Conservation (phyloP, 768 basidiomycete species). For the Naganishia randhawae region DNA sequence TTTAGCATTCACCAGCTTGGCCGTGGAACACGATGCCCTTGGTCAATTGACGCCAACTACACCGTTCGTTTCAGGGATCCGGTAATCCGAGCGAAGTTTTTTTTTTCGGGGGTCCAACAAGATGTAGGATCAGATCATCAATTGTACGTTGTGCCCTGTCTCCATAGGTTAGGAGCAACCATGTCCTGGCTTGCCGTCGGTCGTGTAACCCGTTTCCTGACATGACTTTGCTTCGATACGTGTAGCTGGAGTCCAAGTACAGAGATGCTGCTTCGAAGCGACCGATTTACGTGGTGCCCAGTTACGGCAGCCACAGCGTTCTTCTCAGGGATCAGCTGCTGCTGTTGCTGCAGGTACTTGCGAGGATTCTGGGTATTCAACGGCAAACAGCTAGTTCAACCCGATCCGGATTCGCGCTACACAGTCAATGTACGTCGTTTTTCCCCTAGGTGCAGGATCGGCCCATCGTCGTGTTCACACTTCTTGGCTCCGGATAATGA, state of each 20-base stretch:
- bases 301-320: neutral
- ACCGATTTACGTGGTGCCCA: neutral
- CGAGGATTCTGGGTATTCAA: too few species aligned
- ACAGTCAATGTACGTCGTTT: too few species aligned
- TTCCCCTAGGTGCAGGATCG: too few species aligned
- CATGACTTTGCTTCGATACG: too few species aligned
- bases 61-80: neutral
- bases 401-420: too few species aligned
- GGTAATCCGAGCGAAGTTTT: neutral
- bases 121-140: neutral
- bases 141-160: neutral
- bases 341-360: too few species aligned
- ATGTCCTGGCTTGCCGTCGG: neutral
- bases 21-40: too few species aligned
- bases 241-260: too few species aligned
- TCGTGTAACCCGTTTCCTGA: neutral
- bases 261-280: neutral
- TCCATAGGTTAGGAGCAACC: neutral
- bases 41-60: neutral
- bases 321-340: neutral
- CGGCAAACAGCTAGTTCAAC: too few species aligned
- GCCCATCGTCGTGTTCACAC: too few species aligned
- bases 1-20: too few species aligned
- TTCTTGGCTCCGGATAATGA: too few species aligned
- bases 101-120: neutral